A percentile compares a stretch with the other conserved stretches of the same genome.
These are phyloP conservation scores for Metschnikowia borealis DNA, from an alignment of 805 yeast genomes.

Conservation along the genomic window DNA sequence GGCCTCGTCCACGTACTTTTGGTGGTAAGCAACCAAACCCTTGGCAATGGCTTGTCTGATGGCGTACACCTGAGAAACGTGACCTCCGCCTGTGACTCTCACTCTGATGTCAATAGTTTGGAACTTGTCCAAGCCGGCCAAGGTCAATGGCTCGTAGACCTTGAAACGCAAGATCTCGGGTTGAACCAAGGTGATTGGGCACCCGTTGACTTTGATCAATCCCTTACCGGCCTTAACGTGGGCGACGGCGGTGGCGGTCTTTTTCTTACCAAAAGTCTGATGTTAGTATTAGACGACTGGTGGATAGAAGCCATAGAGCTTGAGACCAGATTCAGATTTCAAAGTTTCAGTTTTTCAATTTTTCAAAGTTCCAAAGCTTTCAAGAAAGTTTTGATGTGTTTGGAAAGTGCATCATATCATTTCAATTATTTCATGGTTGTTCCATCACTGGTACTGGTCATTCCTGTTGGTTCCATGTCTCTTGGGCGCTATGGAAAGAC, in stretches of 20 bases:
- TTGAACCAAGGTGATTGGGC: conserved; percentile 98
- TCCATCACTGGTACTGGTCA: too few relatives aligned
- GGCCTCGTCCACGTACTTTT: conserved; percentile 98
- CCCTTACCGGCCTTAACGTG: conserved; percentile 99
- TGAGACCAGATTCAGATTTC: too few relatives aligned
- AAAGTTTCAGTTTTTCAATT: too few relatives aligned
- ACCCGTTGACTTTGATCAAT: conserved; percentile 98
- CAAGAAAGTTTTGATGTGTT: too few relatives aligned
- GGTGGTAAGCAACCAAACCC: conserved; percentile 99
- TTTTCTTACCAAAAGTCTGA: conserved; percentile 99
- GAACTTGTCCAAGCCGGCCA: conserved; percentile 98
- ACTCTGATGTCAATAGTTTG: conserved; percentile 98
- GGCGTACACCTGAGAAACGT: conserved; percentile 99
- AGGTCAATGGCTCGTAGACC: conserved; percentile 98
- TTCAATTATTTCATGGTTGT: too few relatives aligned
- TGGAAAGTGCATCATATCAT: too few relatives aligned
- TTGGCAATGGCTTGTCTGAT: conserved; percentile 99
- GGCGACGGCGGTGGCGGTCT: conserved; percentile 99
- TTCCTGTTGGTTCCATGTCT: too few relatives aligned
- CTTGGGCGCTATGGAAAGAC: too few relatives aligned
- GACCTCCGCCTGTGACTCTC: conserved; percentile 99
- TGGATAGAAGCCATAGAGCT: too few relatives aligned
- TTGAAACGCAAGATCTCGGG: conserved; percentile 99
- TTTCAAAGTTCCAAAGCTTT: too few relatives aligned
- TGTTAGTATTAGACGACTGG: conserved; percentile 8